Conservation (phyloP, 2,329 filamentous ascomycete species). For the Tricladium varicosporioides region DNA sequence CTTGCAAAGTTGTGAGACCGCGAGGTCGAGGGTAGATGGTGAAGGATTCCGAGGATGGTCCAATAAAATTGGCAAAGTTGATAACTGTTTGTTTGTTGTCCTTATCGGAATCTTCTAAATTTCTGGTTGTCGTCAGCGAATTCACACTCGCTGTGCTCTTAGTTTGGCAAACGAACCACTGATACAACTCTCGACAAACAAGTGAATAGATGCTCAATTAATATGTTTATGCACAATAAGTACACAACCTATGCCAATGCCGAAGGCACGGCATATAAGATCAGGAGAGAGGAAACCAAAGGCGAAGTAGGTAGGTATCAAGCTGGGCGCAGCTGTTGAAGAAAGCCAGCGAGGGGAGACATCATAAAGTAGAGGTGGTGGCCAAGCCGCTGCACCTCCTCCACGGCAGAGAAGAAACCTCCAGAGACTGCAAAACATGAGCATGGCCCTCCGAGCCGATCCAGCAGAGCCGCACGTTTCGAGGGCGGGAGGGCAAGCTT, state of each 20-base stretch:
- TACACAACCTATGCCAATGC: slow-evolving; percentile 8
- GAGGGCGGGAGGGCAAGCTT: background rate
- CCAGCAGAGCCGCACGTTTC: slow-evolving; percentile 12
- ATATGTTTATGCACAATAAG: slow-evolving; percentile 20
- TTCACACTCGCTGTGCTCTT: background rate
- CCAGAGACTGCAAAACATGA: background rate
- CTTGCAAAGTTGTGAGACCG: slow-evolving; percentile 11
- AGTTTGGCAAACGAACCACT: slow-evolving; percentile 4
- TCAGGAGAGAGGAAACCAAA: slow-evolving; percentile 4
- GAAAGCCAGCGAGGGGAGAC: slow-evolving; percentile 2
- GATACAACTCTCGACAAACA: slow-evolving; percentile 12
- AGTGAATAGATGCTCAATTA: slow-evolving; percentile 10
- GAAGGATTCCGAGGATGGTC: background rate
- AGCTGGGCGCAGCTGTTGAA: slow-evolving; percentile 13
- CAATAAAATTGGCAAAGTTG: slow-evolving; percentile 7
- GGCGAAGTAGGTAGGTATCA: slow-evolving; percentile 20
- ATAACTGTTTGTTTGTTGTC: slow-evolving; percentile 8
- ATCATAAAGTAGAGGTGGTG: slow-evolving; percentile 12
- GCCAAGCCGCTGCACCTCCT: slow-evolving; percentile 20
- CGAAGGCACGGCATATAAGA: background rate
- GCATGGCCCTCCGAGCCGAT: slow-evolving; percentile 8
- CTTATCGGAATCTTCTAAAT: background rate
- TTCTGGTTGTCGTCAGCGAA: slow-evolving; percentile 2
- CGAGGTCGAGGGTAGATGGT: background rate
- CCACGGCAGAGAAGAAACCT: background rate